These are phyloP conservation scores for fission yeast (Schizosaccharomyces pombe) DNA, from an alignment of 805 yeast species.

Conservation along the genomic window DNA sequence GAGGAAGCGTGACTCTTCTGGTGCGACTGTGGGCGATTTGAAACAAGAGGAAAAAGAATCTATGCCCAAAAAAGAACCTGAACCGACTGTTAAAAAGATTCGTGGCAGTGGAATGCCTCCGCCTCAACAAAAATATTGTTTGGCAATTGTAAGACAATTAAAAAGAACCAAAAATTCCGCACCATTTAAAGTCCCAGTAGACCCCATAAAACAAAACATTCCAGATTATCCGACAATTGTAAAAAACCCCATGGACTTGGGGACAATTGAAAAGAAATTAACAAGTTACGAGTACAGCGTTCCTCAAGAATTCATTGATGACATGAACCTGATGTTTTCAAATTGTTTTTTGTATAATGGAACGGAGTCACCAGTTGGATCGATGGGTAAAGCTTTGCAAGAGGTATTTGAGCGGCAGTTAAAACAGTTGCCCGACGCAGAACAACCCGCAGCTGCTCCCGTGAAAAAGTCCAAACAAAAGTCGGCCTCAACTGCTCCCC, in stretches of 20 bases:
- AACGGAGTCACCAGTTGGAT: constrained; percentile 53
- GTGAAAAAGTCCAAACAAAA: neutral
- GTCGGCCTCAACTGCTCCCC: neutral
- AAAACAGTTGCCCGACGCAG: constrained; percentile 49
- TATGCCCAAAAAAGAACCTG: neutral
- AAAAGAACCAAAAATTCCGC: constrained; percentile 78
- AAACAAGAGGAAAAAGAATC: neutral
- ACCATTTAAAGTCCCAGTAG: constrained; percentile 80
- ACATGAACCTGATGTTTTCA: constrained; percentile 81
- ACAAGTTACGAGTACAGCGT: constrained; percentile 61
- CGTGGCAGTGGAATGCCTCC: constrained; percentile 15
- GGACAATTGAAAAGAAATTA: constrained; percentile 77
- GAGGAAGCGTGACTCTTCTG: neutral
- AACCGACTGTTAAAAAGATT: neutral
- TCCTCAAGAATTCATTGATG: constrained; percentile 82
- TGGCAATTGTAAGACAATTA: constrained; percentile 60
- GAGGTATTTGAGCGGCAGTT: constrained; percentile 84
- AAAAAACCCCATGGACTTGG: constrained; percentile 87
- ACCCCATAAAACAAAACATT: constrained; percentile 62
- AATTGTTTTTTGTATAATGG: constrained; percentile 84
- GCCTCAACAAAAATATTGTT: constrained; percentile 67
- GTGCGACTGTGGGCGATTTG: too few species aligned
- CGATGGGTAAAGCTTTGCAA: constrained; percentile 76
- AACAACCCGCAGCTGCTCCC: constrained; percentile 10
- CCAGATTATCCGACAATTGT: constrained; percentile 83